phyloP scores from a whole-genome alignment of 2,329 filamentous ascomycete genomes.

The Pseudogymnoascus sp. region DNA sequence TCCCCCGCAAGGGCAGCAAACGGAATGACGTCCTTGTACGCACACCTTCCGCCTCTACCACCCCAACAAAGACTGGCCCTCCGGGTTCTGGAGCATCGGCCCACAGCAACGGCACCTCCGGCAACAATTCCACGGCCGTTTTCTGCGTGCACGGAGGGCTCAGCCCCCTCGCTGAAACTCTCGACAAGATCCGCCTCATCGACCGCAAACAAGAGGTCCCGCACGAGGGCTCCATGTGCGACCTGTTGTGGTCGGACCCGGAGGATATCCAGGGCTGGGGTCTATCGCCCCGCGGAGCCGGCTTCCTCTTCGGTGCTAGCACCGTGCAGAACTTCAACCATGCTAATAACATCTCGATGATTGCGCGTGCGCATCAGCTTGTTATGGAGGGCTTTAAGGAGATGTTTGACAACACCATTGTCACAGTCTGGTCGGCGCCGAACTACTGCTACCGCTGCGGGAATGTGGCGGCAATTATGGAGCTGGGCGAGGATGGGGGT shows the following conservation, averaged over 20 bases:
- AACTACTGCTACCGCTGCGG: slow-evolving; percentile 97
- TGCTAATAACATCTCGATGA: slow-evolving; percentile 81
- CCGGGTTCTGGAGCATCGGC: slow-evolving; percentile 74
- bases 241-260: slow-evolving; percentile 94
- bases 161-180: slow-evolving; percentile 89
- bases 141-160: slow-evolving; percentile 97
- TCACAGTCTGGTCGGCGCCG: slow-evolving; percentile 96
- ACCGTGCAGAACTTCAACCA: slow-evolving; percentile 97
- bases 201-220: slow-evolving; percentile 98
- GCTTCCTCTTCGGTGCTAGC: slow-evolving; percentile 90
- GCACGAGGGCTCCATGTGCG: slow-evolving; percentile 97
- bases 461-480: slow-evolving; percentile 90
- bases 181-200: slow-evolving; percentile 90
- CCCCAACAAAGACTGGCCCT: slow-evolving; percentile 53
- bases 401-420: slow-evolving; percentile 94
- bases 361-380: slow-evolving; percentile 90
- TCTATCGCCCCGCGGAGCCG: slow-evolving; percentile 83
- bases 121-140: slow-evolving; percentile 70
- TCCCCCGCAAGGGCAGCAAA: slow-evolving; percentile 42
- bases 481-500: slow-evolving; percentile 79
- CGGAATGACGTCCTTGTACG: slow-evolving; percentile 26
- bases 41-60: slow-evolving; percentile 32
- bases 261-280: slow-evolving; percentile 98
- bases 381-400: slow-evolving; percentile 99
- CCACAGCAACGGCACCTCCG: slow-evolving; percentile 53